phyloP scores from a whole-genome alignment of 495 filamentous ascomycete genomes.

The Penicillium lagena region DNA sequence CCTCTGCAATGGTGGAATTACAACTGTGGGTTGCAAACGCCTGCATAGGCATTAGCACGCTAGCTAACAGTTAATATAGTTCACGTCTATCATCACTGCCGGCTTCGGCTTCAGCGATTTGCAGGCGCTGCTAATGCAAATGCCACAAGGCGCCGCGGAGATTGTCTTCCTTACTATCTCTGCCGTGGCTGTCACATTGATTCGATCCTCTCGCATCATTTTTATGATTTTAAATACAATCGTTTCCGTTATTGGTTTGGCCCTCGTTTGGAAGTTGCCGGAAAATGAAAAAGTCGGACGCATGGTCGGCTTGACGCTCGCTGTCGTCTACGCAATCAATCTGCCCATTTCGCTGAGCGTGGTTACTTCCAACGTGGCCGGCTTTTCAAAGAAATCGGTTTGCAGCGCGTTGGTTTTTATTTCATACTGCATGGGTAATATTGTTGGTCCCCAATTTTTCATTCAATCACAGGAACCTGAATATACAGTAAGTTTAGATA shows the following conservation, averaged over 20 bases:
- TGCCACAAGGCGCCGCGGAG: constrained; percentile 32
- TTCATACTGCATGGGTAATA: constrained; percentile 51
- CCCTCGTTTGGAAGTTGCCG: constrained; percentile 54
- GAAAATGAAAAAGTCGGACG: constrained; percentile 42
- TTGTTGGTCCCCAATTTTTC: constrained; percentile 34
- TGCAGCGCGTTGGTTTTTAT: constrained; percentile 20
- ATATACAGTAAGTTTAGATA: constrained; percentile 18
- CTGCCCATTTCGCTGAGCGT: constrained; percentile 50
- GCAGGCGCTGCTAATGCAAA: constrained; percentile 31
- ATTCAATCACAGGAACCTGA: constrained; percentile 22
- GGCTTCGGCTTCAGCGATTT: constrained; percentile 34
- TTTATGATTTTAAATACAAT: constrained; percentile 28
- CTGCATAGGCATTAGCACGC: not conserved
- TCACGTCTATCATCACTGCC: constrained; percentile 33
- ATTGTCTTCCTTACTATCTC: constrained; percentile 30
- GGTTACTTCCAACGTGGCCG: constrained; percentile 54
- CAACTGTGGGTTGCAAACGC: constrained; percentile 8
- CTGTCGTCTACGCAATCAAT: constrained; percentile 44
- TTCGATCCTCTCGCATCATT: constrained; percentile 21
- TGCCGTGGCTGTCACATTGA: constrained; percentile 19
- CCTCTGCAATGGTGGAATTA: constrained; percentile 23
- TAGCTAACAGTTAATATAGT: constrained; percentile 12
- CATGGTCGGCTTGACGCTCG: constrained; percentile 49
- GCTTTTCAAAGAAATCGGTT: constrained; percentile 22
- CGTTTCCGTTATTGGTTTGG: constrained; percentile 45